Conservation (phyloP, 2,329 filamentous ascomycete species). For the Trichoderma koningiopsis region DNA sequence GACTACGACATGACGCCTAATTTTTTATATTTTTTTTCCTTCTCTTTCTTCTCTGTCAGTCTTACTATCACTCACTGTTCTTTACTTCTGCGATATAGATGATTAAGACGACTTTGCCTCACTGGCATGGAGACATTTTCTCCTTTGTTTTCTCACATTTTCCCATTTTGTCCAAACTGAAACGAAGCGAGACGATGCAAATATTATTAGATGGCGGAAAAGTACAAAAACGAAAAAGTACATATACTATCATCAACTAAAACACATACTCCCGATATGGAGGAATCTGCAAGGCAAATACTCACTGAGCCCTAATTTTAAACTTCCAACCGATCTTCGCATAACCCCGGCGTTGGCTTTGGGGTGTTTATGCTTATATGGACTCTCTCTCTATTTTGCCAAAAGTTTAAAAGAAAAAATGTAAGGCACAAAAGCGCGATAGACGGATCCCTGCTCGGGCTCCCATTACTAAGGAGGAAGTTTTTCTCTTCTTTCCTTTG, state of each 20-base stretch:
- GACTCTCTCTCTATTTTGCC: not conserved
- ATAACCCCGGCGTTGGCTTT: constrained; percentile 11
- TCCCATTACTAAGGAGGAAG: not conserved
- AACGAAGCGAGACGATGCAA: not conserved
- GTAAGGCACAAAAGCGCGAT: constrained; percentile 10
- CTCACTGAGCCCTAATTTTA: not conserved
- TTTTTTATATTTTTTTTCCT: not conserved
- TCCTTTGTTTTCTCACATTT: not conserved
- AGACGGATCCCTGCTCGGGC: not conserved
- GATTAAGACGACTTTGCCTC: constrained; percentile 17
- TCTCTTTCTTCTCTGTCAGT: not conserved
- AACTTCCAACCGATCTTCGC: not conserved
- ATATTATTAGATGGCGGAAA: constrained; percentile 8
- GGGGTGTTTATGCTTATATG: not conserved
- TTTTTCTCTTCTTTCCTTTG: not conserved
- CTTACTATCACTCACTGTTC: not conserved
- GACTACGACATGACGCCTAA: constrained; percentile 14
- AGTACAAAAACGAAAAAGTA: constrained; percentile 1
- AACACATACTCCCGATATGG: not conserved
- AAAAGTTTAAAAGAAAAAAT: not conserved
- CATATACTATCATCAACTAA: not conserved
- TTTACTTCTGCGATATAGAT: constrained; percentile 11
- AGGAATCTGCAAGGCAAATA: not conserved
- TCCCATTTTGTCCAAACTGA: not conserved
- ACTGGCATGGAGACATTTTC: constrained; percentile 1